These are phyloP conservation scores for Leccinum truebloodii DNA, from an alignment of 768 basidiomycete genomes.

Conservation along the genomic window DNA sequence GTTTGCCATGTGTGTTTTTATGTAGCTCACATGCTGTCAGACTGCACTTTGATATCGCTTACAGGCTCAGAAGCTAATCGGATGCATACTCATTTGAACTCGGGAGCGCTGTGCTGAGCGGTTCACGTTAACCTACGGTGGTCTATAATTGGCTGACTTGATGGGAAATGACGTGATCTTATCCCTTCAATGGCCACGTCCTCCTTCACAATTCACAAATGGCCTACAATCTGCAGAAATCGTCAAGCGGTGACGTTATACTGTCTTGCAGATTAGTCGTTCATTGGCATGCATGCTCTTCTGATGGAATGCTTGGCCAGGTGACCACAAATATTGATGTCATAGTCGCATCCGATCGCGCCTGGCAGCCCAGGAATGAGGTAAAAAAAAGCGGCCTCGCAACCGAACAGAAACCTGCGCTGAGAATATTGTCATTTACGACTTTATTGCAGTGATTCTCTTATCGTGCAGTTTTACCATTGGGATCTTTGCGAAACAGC, in stretches of 20 bases:
- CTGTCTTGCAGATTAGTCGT: not conserved
- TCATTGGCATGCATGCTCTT: not conserved
- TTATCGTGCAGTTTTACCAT: not conserved
- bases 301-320: not conserved
- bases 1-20: not conserved
- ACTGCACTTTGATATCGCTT: not conserved
- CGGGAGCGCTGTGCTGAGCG: not conserved
- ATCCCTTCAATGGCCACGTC: not conserved
- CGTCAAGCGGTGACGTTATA: not conserved
- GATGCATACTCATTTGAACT: not conserved
- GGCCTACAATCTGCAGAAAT: not conserved
- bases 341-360: not conserved
- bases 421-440: not conserved
- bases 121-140: not conserved
- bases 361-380: constrained; percentile 2
- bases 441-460: not conserved
- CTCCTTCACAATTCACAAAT: not conserved
- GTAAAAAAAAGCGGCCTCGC: constrained; percentile 7
- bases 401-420: not conserved
- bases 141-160: not conserved
- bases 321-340: not conserved
- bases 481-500: not conserved
- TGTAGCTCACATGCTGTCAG: not conserved
- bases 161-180: not conserved
- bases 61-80: not conserved